These are phyloP conservation scores for Sporothrix schenckii DNA, from an alignment of 2,329 filamentous ascomycete genomes.

Conservation along the genomic window DNA sequence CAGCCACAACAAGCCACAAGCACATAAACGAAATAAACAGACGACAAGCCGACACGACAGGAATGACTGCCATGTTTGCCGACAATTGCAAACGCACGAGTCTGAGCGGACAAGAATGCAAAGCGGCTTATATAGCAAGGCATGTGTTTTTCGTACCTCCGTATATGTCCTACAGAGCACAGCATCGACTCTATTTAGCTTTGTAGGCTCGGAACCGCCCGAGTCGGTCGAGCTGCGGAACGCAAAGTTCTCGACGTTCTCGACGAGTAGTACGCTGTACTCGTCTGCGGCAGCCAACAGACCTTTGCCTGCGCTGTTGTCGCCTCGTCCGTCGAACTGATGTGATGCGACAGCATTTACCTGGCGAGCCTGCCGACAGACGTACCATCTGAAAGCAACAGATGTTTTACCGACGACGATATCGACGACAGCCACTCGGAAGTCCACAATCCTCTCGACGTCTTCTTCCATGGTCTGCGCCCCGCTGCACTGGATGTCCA, in stretches of 20 bases:
- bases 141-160: no score
- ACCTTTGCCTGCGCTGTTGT: background rate
- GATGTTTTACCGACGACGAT: background rate
- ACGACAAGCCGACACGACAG: background rate
- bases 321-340: background rate
- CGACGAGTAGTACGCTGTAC: background rate
- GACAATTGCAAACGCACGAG: background rate
- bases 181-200: background rate
- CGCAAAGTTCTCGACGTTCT: background rate
- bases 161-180: background rate
- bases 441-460: constrained; percentile 41
- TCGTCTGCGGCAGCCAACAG: constrained; percentile 1
- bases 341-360: background rate
- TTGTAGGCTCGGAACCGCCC: constrained; percentile 10
- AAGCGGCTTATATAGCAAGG: background rate
- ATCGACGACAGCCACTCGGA: background rate
- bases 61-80: background rate
- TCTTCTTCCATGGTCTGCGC: constrained; percentile 23
- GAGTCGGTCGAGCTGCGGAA: background rate
- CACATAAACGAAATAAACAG: background rate
- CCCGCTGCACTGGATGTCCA: constrained; percentile 44
- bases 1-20: background rate
- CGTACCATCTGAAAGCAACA: background rate
- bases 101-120: background rate
- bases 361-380: background rate